Evolutionary conservation across 768 basidiomycete species (phyloP).

Genomic region (Mycena amicta): DNA sequence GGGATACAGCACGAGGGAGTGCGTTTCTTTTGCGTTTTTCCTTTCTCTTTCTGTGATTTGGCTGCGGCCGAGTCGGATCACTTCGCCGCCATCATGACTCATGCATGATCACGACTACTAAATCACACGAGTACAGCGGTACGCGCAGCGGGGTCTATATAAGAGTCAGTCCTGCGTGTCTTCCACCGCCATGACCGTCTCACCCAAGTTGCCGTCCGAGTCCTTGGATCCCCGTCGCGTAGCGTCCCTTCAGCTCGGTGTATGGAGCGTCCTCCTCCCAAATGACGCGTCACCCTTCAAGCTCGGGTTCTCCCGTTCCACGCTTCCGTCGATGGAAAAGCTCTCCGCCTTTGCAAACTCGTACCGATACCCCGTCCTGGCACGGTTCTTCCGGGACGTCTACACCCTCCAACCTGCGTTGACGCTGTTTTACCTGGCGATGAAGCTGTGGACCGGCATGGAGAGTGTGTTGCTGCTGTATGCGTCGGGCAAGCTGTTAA

Average conservation of each 20-base stretch:
- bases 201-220: too few relatives aligned
- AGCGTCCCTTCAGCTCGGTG: slow-evolving; percentile 13
- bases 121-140: too few relatives aligned
- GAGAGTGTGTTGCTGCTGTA: slow-evolving; percentile 12
- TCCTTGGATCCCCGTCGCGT: too few relatives aligned
- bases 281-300: background rate
- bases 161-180: too few relatives aligned
- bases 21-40: too few relatives aligned
- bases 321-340: slow-evolving; percentile 1
- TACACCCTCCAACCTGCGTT: slow-evolving; percentile 2
- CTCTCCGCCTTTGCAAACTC: background rate
- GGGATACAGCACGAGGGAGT: too few relatives aligned
- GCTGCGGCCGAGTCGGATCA: too few relatives aligned
- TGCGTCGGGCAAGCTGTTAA: slow-evolving; percentile 3
- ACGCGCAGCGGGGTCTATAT: too few relatives aligned
- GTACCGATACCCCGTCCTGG: slow-evolving; percentile 1
- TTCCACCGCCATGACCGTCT: background rate
- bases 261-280: slow-evolving; percentile 15
- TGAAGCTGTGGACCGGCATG: slow-evolving; percentile 8
- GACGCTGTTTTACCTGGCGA: background rate
- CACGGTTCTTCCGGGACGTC: slow-evolving; percentile 10
- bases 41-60: too few relatives aligned
- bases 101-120: too few relatives aligned
- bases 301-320: background rate
- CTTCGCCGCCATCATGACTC: too few relatives aligned